Base-by-base conservation (phyloP, 2,329 filamentous ascomycete species). In the Alternaria conjuncta region DNA sequence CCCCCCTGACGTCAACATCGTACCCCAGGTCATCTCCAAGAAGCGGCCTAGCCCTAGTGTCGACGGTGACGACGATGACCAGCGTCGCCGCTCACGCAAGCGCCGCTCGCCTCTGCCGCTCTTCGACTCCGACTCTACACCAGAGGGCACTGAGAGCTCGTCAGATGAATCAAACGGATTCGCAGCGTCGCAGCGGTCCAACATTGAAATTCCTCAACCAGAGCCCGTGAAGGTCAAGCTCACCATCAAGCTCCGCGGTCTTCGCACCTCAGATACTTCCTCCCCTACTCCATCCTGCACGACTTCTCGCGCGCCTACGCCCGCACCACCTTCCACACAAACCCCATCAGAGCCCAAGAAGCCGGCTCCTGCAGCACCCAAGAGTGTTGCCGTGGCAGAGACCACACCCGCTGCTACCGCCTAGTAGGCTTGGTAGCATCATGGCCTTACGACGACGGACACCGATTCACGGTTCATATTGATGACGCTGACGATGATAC, bases 1-100 rank as follows among this genome's bases (percentile, higher is more conserved):
- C 51, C 79, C 82, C 32, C 87, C 87, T 11, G 74, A 82, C 20
- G 83, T 89, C 36, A 73, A 72, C 55, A 66, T 75, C 45, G 68
- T 64, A 13, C 66, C 75, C 66, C 68, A 69, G 26, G 64, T 68
- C 23, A 57, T 77, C 64, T 67, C 79, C 1, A 80, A 82, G 64
- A 84, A 83, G 63, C 80, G 82, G 60, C 85, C 83, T 2, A 86
- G 85, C 72, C 86, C 64, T 79, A 86, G 75, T 77, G 84, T 76
- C 60, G 85, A 87, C 56, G 79, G 80, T 18, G 85, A 86, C 65
- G 83, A 82, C 55, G 85, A 86, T 15, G 84, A 86, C 21, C 84
- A 72, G 25, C 72, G 79, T 21, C 74, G 77, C n/a, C 84, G 82
- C 7, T 84, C 85, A n/a, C 84, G 82, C 64, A 87, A 87, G 78